Evolutionary conservation across 1,284 basidiomycete species (phyloP), one percentile per base, ranked within the genome.

Genomic region (Microbotryum violaceum): DNA sequence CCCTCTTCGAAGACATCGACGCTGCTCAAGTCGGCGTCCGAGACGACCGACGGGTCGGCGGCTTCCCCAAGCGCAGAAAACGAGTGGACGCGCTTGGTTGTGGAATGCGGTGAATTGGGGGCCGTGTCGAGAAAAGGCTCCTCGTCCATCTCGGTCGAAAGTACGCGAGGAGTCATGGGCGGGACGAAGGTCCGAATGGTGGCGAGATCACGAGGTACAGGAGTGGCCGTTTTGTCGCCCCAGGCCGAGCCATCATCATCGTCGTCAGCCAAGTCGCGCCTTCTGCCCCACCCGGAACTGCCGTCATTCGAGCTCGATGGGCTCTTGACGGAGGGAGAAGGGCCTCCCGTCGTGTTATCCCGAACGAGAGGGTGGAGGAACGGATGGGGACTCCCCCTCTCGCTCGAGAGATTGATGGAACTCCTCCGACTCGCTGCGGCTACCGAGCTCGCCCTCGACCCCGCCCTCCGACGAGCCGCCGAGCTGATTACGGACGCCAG

Each of bases 1-100:
- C 71, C 71, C 42, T 71, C 70, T 18, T 62, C 60, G 50, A 72
- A 71, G 18, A 69, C 62, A 10, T 70, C 68, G 18, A 72, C 60
- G 6, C 50, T 54, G 25, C 44, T 44, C 25, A 66, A 50, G 44
- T 61, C 61, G 25, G 29, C 52, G 27, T n/a, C 31, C 8, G 60
- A 62, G 49, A 48, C 29, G 9, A 42, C 49, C 44, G 61, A 58
- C 7, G 53, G 37, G 10, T 42, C 37, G 25, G 12, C 59, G 49
- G 23, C 33, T 33, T 23, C 51, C 21, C 21, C n/a, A n/a, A 8
- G 44, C 49, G 45, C 29, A n/a, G 52, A 23, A 33, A 16, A 37
- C 25, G 52, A 23, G 52, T 18, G 33, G 20, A 14, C 25, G 18
- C 48, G 20, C 42, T 29, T 55, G 33, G 42, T 23, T n/a, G 21